These are phyloP conservation scores for Lachancea sp. DNA, from an alignment of 805 yeast species.

Conservation along the genomic window DNA sequence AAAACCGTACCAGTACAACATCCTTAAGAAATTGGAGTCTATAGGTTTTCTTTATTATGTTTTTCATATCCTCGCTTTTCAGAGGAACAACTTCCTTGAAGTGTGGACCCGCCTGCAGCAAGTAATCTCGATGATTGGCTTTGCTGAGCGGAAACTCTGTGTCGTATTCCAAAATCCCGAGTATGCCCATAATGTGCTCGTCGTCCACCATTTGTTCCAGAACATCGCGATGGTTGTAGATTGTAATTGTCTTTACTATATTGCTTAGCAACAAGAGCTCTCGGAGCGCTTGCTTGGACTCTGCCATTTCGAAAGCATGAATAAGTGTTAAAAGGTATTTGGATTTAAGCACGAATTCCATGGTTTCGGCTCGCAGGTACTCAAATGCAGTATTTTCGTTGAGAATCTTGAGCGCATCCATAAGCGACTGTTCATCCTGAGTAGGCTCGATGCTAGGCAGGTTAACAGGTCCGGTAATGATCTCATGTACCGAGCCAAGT, in stretches of 20 bases:
- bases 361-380: conserved; percentile 50
- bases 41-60: conserved; percentile 66
- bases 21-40: conserved; percentile 77
- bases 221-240: conserved; percentile 63
- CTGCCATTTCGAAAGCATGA: conserved; percentile 49
- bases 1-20: conserved; percentile 70
- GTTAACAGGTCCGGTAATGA: conserved; percentile 72
- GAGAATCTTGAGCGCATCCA: conserved; percentile 48
- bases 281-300: conserved; percentile 43
- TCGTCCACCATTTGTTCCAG: conserved; percentile 54
- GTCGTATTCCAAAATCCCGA: conserved; percentile 85
- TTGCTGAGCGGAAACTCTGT: conserved; percentile 76
- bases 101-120: conserved; percentile 42
- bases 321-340: conserved; percentile 50
- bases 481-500: conserved; percentile 57
- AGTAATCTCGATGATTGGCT: conserved; percentile 69
- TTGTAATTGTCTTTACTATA: conserved; percentile 61
- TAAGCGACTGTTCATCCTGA: conserved; percentile 40
- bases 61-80: conserved; percentile 41
- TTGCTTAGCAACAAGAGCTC: conserved; percentile 64
- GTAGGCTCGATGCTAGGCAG: conserved; percentile 55
- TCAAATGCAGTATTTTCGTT: conserved; percentile 56
- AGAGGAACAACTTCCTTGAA: conserved; percentile 71
- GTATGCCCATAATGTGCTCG: conserved; percentile 47
- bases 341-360: conserved; percentile 49